These are phyloP conservation scores for Fusarium papillatum DNA, from an alignment of 2,329 filamentous ascomycete genomes.

Conservation along the genomic window DNA sequence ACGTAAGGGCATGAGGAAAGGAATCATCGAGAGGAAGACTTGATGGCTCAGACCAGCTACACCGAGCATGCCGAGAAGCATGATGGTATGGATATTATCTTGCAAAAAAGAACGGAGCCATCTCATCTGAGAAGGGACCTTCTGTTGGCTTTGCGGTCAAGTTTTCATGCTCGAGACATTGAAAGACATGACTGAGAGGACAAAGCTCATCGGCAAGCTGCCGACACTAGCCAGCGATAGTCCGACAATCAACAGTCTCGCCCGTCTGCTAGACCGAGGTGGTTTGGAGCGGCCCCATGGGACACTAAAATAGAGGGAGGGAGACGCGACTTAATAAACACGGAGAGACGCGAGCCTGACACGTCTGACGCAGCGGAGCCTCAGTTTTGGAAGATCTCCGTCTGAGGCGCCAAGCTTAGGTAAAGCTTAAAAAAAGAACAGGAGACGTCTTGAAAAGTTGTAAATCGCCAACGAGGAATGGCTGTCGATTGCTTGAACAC, in stretches of 20 bases:
- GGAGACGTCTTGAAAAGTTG: conserved; percentile 15
- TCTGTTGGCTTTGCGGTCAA: background rate
- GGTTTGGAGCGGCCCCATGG: conserved; percentile 12
- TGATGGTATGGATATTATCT: conserved; percentile 5
- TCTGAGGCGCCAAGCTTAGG: background rate
- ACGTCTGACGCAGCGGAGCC: conserved; percentile 16
- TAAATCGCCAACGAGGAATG: conserved; percentile 24
- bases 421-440: conserved; percentile 20
- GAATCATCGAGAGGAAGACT: conserved; percentile 7
- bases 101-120: background rate
- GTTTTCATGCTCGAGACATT: conserved; percentile 1
- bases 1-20: conserved; percentile 11
- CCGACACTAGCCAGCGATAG: background rate
- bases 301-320: conserved; percentile 14
- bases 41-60: conserved; percentile 4
- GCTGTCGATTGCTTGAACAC: conserved; percentile 16
- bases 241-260: background rate
- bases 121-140: background rate
- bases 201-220: background rate
- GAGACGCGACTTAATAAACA: conserved; percentile 27
- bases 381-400: background rate
- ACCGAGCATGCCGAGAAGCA: conserved; percentile 12
- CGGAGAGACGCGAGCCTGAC: conserved; percentile 20
- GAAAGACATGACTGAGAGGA: background rate
- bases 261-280: conserved; percentile 12